A percentile compares a stretch with the other conserved stretches of the same genome.
Evolutionary conservation across 192 early-diverging fungal genomes (phyloP).

Genomic region (Backusella mclennaniae): DNA sequence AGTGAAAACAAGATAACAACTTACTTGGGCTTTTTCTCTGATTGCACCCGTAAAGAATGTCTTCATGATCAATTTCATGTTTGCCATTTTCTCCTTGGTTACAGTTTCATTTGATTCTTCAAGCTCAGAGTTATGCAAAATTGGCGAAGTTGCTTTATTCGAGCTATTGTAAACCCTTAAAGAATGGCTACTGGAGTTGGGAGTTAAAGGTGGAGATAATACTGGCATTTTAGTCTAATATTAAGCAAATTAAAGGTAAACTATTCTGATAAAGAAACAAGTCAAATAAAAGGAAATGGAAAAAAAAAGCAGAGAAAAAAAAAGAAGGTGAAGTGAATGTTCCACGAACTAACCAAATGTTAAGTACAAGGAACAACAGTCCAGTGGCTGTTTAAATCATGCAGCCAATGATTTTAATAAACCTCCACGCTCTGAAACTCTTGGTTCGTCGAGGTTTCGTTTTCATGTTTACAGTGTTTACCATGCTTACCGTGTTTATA

Average conservation of each 20-base stretch:
- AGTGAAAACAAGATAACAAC: background rate
- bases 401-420: background rate
- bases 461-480: no score
- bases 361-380: background rate
- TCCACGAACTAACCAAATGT: background rate
- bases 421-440: background rate
- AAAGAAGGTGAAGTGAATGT: background rate
- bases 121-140: background rate
- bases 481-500: no score
- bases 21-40: background rate
- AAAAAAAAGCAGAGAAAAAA: background rate
- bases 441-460: background rate
- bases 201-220: background rate
- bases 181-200: background rate
- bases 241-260: background rate
- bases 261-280: background rate
- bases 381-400: background rate
- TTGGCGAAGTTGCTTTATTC: background rate
- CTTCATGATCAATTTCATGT: background rate
- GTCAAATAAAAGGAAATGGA: background rate
- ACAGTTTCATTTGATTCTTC: constrained; percentile 1
- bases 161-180: background rate
- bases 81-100: background rate
- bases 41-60: constrained; percentile 2
- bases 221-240: background rate